A percentile compares a stretch with the other conserved stretches of the same genome.
These are phyloP conservation scores for Trametes cingulata DNA, from an alignment of 768 basidiomycete species.

Conservation along the genomic window DNA sequence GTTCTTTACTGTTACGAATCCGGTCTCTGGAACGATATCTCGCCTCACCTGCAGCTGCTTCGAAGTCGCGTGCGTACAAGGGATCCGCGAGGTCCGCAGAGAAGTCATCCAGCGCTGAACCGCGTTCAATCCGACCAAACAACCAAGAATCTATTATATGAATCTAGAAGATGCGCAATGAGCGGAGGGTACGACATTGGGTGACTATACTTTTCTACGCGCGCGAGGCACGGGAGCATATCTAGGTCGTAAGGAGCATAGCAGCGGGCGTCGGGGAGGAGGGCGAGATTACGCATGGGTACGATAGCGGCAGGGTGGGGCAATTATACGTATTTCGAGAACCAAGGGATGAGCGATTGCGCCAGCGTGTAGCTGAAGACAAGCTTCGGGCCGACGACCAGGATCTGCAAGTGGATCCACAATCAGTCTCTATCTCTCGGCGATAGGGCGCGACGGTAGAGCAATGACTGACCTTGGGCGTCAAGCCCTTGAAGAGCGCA, in stretches of 20 bases:
- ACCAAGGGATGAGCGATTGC: conserved; percentile 91
- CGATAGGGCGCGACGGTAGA: not conserved
- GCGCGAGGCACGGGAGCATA: not conserved
- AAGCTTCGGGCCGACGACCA: conserved; percentile 96
- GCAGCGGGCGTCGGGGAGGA: not conserved
- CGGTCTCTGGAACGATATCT: not conserved
- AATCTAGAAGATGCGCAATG: conserved; percentile 9
- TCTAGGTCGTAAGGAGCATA: conserved; percentile 14
- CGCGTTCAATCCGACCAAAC: no score
- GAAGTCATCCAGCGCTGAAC: no score
- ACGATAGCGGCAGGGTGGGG: not conserved
- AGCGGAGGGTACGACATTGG: conserved; percentile 11
- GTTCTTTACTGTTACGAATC: conserved; percentile 6
- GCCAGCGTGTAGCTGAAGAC: conserved; percentile 98
- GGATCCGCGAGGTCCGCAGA: no score
- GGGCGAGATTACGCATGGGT: not conserved
- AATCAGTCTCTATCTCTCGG: not conserved
- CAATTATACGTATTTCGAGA: conserved; percentile 75
- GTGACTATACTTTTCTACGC: conserved; percentile 9
- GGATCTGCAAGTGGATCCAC: conserved; percentile 55
- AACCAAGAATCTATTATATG: conserved; percentile 11
- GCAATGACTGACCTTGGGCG: conserved; percentile 72
- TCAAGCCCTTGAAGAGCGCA: conserved; percentile 96
- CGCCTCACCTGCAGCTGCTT: not conserved
- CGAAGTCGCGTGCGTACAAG: no score